phyloP scores from a whole-genome alignment of 23 red algal species.

The Gracilaria gracilis region DNA sequence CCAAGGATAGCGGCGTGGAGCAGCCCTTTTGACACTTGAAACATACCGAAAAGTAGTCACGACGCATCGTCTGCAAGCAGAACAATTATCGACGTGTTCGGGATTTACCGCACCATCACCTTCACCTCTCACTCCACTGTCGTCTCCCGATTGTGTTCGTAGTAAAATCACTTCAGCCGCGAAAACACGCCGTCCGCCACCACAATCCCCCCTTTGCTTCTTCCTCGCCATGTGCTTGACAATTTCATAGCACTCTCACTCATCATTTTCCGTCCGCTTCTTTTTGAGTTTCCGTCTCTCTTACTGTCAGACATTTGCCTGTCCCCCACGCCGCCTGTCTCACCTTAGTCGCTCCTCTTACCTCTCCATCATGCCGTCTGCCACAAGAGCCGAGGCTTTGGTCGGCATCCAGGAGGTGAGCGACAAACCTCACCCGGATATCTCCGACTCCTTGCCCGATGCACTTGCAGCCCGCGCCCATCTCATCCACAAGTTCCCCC shows the following conservation, averaged over 20 bases:
- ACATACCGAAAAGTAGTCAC: background rate
- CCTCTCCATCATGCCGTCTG: slow-evolving; percentile 44
- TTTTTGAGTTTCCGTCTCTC: background rate
- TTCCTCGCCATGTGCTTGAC: background rate
- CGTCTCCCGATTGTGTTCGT: background rate
- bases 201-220: background rate
- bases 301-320: background rate
- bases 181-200: too few relatives aligned
- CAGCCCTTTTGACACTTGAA: background rate
- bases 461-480: slow-evolving; percentile 46
- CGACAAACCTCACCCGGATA: slow-evolving; percentile 6
- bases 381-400: slow-evolving; percentile 63
- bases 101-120: background rate
- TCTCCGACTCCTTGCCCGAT: background rate
- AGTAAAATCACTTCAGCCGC: background rate
- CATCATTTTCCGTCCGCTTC: background rate
- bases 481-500: slow-evolving; percentile 42
- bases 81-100: slow-evolving; percentile 26
- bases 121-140: background rate
- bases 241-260: background rate
- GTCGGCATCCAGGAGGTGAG: slow-evolving; percentile 66
- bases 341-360: background rate
- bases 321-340: background rate
- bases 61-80: background rate
- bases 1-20: background rate